These are phyloP conservation scores for Cicer arietinum DNA, from an alignment of 306 rosid genomes.

Conservation along the genomic window DNA sequence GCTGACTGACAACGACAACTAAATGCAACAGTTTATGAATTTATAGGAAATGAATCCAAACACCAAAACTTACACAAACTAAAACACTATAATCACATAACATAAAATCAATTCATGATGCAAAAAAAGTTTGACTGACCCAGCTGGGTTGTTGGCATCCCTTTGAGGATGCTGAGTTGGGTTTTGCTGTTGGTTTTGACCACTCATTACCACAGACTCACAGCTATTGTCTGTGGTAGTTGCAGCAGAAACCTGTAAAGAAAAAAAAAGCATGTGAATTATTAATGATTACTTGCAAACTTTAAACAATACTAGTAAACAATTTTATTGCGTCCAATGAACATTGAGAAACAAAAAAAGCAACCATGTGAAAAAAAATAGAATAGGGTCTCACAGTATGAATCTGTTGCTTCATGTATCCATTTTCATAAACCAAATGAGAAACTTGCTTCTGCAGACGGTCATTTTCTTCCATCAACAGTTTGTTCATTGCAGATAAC, in stretches of 20 bases:
- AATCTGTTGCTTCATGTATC: constrained; percentile 80
- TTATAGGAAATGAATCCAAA: too few species aligned
- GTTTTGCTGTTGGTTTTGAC: constrained; percentile 98
- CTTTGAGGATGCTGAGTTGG: constrained; percentile 93
- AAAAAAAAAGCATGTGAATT: neutral
- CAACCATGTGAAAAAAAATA: neutral
- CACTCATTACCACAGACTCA: constrained; percentile 99
- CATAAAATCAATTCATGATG: neutral
- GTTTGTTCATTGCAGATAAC: constrained; percentile 87
- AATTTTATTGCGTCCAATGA: neutral
- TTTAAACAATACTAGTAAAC: neutral
- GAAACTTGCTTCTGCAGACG: constrained; percentile 99
- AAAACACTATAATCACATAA: neutral
- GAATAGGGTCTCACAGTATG: constrained; percentile 61
- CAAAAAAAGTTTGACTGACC: constrained; percentile 52
- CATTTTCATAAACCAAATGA: constrained; percentile 89
- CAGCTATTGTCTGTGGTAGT: constrained; percentile 99
- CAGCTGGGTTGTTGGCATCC: constrained; percentile 99
- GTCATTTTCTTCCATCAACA: constrained; percentile 97
- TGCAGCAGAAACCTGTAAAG: constrained; percentile 72
- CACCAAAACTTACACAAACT: too few species aligned
- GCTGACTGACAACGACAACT: too few species aligned
- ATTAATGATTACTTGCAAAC: neutral
- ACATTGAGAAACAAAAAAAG: neutral
- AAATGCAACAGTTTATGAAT: too few species aligned